Base-by-base conservation (phyloP, 1,139 yeast genomes). In the Torulaspora pretoriensis region DNA sequence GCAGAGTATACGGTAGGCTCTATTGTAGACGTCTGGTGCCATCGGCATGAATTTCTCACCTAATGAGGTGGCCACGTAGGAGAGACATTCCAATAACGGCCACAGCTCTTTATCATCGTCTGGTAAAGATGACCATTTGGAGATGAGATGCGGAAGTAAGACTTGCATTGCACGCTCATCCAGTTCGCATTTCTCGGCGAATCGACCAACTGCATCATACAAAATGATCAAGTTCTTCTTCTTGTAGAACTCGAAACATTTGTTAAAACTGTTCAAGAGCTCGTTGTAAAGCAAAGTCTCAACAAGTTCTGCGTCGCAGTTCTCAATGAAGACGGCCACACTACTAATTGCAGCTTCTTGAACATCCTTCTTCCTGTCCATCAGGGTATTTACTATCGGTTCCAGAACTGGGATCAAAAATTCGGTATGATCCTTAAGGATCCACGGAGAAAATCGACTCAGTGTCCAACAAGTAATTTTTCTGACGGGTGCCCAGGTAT, bases 381-480 rank as follows among this genome's bases (percentile, higher is more conserved):
- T 70, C 27, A 87, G 81, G 64, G 94, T 83, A 42, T 68, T 70
- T 59, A 92, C 74, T 40, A 90, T 75, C 1, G 95, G 79, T 57
- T 84, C 81, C 52, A 92, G 73, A 0, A 94, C 87, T 3, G 95
- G 94, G 46, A 77, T 72, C 61, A 86, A 83, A 57, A 83, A 83
- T 54, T 72, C 76, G 13, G 88, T 75, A 60, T 80, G 83, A 59
- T 83, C 87, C 16, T 73, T 73, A 43, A 83, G 75, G 14, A 90
- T 84, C 96, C 96, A 90, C 3, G 77, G 60, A 1, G 95, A 77
- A 63, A 82, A 92, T 47, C 97, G 74, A 33, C 96, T 84, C 41
- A 92, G 69, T 0, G 97, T 87, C 98, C 98, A 92, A 69, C 97
- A 90, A 0, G 96, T 73, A 44, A 92, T 92, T 64, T 88, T 95